phyloP scores from a whole-genome alignment of 495 filamentous ascomycete genomes.

The Hypoxylon crocopeplum region DNA sequence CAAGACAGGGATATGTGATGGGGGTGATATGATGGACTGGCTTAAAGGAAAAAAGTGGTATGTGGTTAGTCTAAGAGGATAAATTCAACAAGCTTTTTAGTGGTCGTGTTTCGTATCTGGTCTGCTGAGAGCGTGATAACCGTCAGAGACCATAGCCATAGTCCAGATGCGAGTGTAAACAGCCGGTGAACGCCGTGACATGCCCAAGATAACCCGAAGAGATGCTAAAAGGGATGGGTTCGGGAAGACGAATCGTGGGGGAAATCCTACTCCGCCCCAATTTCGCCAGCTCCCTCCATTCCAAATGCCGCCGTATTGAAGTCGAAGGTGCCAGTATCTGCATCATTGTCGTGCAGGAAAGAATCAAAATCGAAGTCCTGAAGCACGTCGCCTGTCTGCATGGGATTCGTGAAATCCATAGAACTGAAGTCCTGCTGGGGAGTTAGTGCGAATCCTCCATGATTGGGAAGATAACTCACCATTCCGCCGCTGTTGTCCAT shows the following conservation, averaged over 20 bases:
- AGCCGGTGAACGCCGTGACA: conserved; percentile 43
- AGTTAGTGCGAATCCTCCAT: conserved; percentile 14
- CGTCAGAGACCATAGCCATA: conserved; percentile 39
- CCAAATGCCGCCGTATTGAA: conserved; percentile 50
- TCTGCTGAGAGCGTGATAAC: conserved; percentile 34
- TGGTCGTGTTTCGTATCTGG: conserved; percentile 41
- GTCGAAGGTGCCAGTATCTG: conserved; percentile 50
- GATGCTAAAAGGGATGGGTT: conserved; percentile 26
- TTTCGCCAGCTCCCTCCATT: conserved; percentile 54
- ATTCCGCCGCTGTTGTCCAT: conserved; percentile 42
- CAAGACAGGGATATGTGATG: conserved; percentile 20
- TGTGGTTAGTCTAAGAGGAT: conserved; percentile 33
- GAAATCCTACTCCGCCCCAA: conserved; percentile 56
- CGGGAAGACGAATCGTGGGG: background rate
- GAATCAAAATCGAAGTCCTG: conserved; percentile 96
- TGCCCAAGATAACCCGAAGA: conserved; percentile 35
- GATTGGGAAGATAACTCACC: conserved; percentile 39
- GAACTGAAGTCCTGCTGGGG: conserved; percentile 40
- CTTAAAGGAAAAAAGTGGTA: conserved; percentile 19
- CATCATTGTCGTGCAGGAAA: conserved; percentile 69
- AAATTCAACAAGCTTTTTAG: conserved; percentile 33
- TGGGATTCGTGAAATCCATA: conserved; percentile 67
- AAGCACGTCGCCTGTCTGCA: conserved; percentile 74
- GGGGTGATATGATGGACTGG: conserved; percentile 16
- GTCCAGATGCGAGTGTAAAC: conserved; percentile 44